phyloP scores from a whole-genome alignment of 164 flowering plant species.

The Aristolochia fimbriata region DNA sequence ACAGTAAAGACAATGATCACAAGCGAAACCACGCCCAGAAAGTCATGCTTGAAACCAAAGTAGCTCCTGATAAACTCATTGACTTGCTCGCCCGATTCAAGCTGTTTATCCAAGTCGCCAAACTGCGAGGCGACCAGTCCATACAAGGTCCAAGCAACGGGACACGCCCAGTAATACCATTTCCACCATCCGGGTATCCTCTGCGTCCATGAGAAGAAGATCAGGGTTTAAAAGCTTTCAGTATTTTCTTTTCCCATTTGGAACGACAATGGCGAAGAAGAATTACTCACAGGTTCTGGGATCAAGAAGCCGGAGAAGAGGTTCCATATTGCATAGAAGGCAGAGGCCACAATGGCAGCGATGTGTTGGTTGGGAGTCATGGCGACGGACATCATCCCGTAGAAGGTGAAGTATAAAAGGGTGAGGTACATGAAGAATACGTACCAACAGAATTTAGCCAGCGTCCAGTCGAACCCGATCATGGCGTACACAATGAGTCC shows the following conservation, averaged over 20 bases:
- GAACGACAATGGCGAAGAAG: neutral
- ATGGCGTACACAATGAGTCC: conserved; percentile 8
- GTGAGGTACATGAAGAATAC: conserved; percentile 3
- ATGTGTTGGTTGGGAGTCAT: conserved; percentile 8
- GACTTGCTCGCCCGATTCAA: conserved; percentile 15
- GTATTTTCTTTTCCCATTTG: neutral
- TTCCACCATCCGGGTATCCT: conserved; percentile 59
- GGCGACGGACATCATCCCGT: conserved; percentile 8
- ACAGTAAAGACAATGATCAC: conserved; percentile 24
- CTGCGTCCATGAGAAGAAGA: conserved; percentile 16
- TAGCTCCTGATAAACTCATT: conserved; percentile 17
- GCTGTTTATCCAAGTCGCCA: conserved; percentile 22
- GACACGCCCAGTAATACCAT: conserved; percentile 41
- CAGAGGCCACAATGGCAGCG: conserved; percentile 2
- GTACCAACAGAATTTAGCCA: conserved; percentile 5
- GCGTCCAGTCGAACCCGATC: conserved; percentile 9
- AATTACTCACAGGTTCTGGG: conserved; percentile 6
- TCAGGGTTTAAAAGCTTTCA: neutral
- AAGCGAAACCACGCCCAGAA: conserved; percentile 29
- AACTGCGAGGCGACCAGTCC: conserved; percentile 43
- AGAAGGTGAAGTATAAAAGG: conserved; percentile 7
- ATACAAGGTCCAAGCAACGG: conserved; percentile 44
- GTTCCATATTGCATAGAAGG: conserved; percentile 5
- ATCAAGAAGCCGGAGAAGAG: conserved; percentile 8
- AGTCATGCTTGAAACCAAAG: conserved; percentile 35